Conservation (phyloP, 225 moss, liverwort and hornwort genomes). For the Rhytidiadelphus loreus region DNA sequence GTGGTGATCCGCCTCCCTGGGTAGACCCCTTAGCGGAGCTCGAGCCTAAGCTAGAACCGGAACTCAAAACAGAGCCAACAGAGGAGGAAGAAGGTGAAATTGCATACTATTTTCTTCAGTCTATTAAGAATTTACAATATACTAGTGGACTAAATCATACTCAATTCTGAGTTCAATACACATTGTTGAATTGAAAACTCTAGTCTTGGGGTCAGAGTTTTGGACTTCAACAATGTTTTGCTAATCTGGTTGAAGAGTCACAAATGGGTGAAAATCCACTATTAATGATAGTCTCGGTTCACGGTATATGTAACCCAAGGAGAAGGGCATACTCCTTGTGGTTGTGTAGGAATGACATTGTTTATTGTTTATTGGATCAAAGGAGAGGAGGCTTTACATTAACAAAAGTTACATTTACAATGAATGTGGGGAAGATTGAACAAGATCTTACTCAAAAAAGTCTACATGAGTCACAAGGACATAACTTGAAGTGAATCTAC, state of each 20-base stretch:
- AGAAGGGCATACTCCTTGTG: no score
- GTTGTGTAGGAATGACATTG: no score
- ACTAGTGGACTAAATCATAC: background rate
- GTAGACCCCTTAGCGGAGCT: slow-evolving; percentile 7
- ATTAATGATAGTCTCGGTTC: no score
- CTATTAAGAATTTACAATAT: background rate
- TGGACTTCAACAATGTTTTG: background rate
- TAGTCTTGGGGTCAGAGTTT: background rate
- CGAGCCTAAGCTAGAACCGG: background rate
- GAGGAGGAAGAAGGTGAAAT: background rate
- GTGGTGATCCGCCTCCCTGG: slow-evolving; percentile 39
- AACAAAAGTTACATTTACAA: no score
- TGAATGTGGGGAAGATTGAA: no score
- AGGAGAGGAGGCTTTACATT: no score
- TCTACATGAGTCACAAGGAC: no score
- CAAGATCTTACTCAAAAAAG: no score
- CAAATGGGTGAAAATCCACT: no score
- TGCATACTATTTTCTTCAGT: background rate
- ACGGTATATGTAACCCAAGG: no score
- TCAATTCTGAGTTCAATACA: background rate
- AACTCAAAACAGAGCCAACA: background rate
- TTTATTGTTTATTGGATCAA: no score
- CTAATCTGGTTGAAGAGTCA: no score
- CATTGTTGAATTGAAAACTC: background rate
- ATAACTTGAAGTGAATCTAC: background rate